Conservation (phyloP, 495 filamentous ascomycete species). For the Penicillium egyptiacum region DNA sequence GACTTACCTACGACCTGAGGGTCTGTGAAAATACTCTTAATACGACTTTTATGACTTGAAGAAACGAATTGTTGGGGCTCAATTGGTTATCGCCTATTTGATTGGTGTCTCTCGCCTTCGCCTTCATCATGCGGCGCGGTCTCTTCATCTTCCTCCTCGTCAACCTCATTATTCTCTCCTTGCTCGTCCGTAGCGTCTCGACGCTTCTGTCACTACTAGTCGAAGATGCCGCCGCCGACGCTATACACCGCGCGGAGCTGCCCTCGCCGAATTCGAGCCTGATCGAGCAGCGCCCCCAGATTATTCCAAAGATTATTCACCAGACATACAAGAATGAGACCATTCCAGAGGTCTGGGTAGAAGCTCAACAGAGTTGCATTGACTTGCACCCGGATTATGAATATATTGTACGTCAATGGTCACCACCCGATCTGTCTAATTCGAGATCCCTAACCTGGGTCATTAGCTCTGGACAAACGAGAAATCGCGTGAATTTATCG, state of each 20-base stretch:
- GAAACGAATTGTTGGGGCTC: not conserved
- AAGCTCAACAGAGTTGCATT: slow-evolving; percentile 71
- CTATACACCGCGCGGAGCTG: slow-evolving; percentile 62
- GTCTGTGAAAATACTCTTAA: slow-evolving; percentile 2
- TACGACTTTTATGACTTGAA: slow-evolving; percentile 6
- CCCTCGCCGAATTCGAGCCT: slow-evolving; percentile 62
- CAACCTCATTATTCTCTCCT: slow-evolving; percentile 57
- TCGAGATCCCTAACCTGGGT: slow-evolving; percentile 18
- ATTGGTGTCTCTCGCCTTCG: not conserved
- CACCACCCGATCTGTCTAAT: not conserved
- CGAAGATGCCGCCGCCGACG: slow-evolving; percentile 64
- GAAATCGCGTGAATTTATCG: slow-evolving; percentile 72
- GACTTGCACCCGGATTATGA: slow-evolving; percentile 77
- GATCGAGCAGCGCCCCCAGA: slow-evolving; percentile 58
- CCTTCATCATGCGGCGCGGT: slow-evolving; percentile 60
- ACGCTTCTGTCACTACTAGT: slow-evolving; percentile 64
- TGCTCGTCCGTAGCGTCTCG: slow-evolving; percentile 62
- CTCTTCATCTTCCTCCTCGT: slow-evolving; percentile 62
- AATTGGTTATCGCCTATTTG: slow-evolving; percentile 1
- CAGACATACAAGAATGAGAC: slow-evolving; percentile 80
- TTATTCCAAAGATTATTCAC: slow-evolving; percentile 89
- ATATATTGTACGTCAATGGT: slow-evolving; percentile 62
- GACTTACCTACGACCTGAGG: slow-evolving; percentile 1
- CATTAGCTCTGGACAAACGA: slow-evolving; percentile 82
- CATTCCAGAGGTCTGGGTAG: slow-evolving; percentile 72